phyloP scores from a whole-genome alignment of 1,284 basidiomycete species.

The Ustilago trichophora region DNA sequence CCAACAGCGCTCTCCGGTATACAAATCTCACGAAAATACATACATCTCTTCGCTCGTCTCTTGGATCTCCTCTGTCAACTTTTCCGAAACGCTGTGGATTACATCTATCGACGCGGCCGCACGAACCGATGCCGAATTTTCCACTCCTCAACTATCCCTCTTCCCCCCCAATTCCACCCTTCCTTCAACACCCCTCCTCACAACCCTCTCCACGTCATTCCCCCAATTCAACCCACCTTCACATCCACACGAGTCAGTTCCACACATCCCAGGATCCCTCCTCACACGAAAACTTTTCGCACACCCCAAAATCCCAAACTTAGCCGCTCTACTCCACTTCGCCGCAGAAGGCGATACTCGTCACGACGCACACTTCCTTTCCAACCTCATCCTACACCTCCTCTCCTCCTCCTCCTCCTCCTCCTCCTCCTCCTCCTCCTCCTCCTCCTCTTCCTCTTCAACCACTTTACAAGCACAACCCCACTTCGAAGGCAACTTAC shows the following conservation, averaged over 20 bases:
- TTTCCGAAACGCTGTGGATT: constrained; percentile 20
- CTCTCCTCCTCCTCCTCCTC: background rate
- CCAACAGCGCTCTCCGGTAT: constrained; percentile 57
- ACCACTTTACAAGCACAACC: no score
- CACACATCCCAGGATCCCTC: constrained; percentile 46
- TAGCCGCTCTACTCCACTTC: constrained; percentile 51
- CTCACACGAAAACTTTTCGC: constrained; percentile 33
- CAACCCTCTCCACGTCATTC: background rate
- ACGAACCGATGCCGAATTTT: constrained; percentile 50
- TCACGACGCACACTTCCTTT: constrained; percentile 49
- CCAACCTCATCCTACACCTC: constrained; percentile 13
- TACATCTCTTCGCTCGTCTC: constrained; percentile 23
- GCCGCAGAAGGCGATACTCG: constrained; percentile 59
- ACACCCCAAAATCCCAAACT: background rate
- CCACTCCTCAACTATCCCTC: constrained; percentile 20
- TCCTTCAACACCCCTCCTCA: constrained; percentile 9
- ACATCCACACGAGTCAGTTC: background rate
- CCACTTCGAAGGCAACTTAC: background rate
- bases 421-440: no score
- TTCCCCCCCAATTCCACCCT: constrained; percentile 15
- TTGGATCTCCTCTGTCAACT: constrained; percentile 7
- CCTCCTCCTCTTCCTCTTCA: no score
- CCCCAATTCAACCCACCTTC: constrained; percentile 3
- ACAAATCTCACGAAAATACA: constrained; percentile 23
- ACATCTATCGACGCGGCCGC: constrained; percentile 51